Evolutionary conservation across 768 basidiomycete species (phyloP).

Genomic region (Tulasnella sp.): DNA sequence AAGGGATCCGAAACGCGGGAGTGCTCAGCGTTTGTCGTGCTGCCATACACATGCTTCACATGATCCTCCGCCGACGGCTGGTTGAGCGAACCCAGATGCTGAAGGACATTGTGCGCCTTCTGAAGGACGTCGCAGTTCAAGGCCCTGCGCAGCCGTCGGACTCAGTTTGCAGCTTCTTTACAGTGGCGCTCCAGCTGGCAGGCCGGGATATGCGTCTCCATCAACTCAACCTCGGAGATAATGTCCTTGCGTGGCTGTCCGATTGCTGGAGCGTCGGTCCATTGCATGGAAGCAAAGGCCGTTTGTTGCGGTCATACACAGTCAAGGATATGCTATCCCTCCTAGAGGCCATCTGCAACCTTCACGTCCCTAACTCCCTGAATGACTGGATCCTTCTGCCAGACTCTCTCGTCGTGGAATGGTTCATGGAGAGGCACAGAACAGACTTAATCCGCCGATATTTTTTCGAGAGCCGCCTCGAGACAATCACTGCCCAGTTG

Average conservation of each 20-base stretch:
- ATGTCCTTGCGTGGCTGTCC: slow-evolving; percentile 74
- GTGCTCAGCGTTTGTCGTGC: slow-evolving; percentile 68
- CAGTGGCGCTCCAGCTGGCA: slow-evolving; percentile 62
- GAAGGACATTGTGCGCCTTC: slow-evolving; percentile 70
- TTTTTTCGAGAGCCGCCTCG: slow-evolving; percentile 61
- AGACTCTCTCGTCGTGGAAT: slow-evolving; percentile 59
- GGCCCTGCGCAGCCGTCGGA: slow-evolving; percentile 85
- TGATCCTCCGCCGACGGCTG: slow-evolving; percentile 45
- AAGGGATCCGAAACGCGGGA: slow-evolving; percentile 69
- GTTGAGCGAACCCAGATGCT: slow-evolving; percentile 55
- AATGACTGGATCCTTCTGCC: slow-evolving; percentile 58
- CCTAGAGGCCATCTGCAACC: slow-evolving; percentile 60
- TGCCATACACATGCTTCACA: slow-evolving; percentile 65
- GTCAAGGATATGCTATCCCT: slow-evolving; percentile 58
- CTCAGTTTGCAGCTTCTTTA: slow-evolving; percentile 80
- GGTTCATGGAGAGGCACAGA: slow-evolving; percentile 54
- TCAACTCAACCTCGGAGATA: slow-evolving; percentile 81
- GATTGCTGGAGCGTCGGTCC: slow-evolving; percentile 61
- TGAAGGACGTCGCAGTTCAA: slow-evolving; percentile 83
- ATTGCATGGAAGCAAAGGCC: slow-evolving; percentile 40
- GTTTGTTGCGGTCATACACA: slow-evolving; percentile 49
- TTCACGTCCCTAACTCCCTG: slow-evolving; percentile 46
- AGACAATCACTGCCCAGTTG: slow-evolving; percentile 13
- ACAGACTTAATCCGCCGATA: slow-evolving; percentile 64
- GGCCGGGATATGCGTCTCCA: slow-evolving; percentile 79